Evolutionary conservation across 257 asterid genomes (phyloP).

Genomic region (Nyctanthes arbortristis): DNA sequence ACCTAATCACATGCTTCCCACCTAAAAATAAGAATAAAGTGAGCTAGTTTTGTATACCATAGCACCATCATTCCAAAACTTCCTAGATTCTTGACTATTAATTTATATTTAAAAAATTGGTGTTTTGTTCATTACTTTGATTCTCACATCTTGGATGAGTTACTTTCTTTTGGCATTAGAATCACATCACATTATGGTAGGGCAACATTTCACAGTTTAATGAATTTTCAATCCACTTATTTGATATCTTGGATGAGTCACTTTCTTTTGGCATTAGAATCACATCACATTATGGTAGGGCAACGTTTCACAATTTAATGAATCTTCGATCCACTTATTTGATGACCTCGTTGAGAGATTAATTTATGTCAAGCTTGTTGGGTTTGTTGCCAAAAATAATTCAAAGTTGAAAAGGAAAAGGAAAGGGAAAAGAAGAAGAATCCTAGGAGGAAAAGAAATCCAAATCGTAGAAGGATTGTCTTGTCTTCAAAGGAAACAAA

Average conservation of each 20-base stretch:
- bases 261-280: constrained; percentile 26
- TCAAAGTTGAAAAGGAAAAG: too few relatives aligned
- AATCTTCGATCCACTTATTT: too few relatives aligned
- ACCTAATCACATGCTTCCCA: constrained; percentile 86
- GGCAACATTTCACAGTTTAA: constrained; percentile 21
- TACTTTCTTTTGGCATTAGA: constrained; percentile 26
- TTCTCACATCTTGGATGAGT: constrained; percentile 5
- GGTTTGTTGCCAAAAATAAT: too few relatives aligned
- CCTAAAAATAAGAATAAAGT: constrained; percentile 1
- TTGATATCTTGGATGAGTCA: constrained; percentile 10
- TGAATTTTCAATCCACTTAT: too few relatives aligned
- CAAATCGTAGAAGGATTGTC: too few relatives aligned
- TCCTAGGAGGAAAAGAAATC: too few relatives aligned
- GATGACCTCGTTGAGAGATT: too few relatives aligned
- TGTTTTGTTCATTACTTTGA: too few relatives aligned
- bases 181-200: constrained; percentile 23
- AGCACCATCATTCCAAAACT: neutral
- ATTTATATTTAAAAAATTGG: too few relatives aligned
- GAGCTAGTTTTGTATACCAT: neutral
- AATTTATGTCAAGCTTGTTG: too few relatives aligned
- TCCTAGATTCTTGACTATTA: neutral
- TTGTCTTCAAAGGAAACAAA: too few relatives aligned
- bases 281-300: constrained; percentile 23
- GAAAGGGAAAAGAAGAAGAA: too few relatives aligned
- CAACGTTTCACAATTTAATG: constrained; percentile 22